Conservation (phyloP, 176 grass and related monocot genomes). For the Bolboschoenus planiculmis region DNA sequence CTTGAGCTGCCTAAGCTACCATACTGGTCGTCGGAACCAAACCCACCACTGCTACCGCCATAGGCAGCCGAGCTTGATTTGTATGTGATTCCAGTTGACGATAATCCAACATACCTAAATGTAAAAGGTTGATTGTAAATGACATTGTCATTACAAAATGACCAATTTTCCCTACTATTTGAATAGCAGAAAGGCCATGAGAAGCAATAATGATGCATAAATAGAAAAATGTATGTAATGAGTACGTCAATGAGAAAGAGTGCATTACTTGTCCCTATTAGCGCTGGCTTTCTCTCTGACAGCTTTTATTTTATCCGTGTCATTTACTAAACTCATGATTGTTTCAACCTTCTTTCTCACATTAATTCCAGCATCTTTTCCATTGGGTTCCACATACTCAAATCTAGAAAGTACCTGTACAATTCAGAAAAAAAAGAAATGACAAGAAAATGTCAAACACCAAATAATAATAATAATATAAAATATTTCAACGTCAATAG, state of each 20-base stretch:
- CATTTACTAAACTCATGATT: conserved; percentile 70
- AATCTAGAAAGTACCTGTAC: conserved; percentile 80
- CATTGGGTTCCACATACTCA: conserved; percentile 91
- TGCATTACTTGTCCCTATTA: conserved; percentile 84
- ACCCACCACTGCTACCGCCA: conserved; percentile 44
- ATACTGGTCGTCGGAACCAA: conserved; percentile 48
- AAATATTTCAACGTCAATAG: not conserved
- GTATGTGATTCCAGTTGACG: conserved; percentile 74
- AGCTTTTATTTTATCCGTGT: conserved; percentile 86
- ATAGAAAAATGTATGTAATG: not conserved
- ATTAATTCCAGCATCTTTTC: conserved; percentile 95
- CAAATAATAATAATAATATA: not conserved
- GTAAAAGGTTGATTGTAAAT: not conserved
- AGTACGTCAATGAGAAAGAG: not conserved
- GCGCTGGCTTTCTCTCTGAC: conserved; percentile 76
- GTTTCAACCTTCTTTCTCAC: conserved; percentile 98
- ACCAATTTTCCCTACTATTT: not conserved
- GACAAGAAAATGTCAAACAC: conserved; percentile 16
- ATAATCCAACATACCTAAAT: conserved; percentile 82
- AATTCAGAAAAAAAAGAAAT: conserved; percentile 22
- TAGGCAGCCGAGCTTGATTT: conserved; percentile 74
- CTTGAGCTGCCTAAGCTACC: conserved; percentile 70
- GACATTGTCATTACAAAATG: not conserved
- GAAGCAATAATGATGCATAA: not conserved
- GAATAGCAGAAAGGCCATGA: not conserved